phyloP scores from a whole-genome alignment of 192 early-diverging fungal species.

The Dissophora globulifera region DNA sequence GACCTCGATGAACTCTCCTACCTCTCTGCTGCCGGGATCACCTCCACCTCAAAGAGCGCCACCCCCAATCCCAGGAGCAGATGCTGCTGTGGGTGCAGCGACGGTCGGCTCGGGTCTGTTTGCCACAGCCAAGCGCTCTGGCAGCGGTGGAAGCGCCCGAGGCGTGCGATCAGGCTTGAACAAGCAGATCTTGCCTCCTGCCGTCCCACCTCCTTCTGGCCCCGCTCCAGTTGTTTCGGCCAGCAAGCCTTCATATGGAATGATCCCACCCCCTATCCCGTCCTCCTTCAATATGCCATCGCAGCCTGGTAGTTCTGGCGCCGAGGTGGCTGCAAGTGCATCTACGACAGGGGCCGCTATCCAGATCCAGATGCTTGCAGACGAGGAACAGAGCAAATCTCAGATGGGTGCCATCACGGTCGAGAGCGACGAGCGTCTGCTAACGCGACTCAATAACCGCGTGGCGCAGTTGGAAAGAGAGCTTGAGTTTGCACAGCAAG shows the following conservation, averaged over 20 bases:
- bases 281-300: slow-evolving; percentile 23
- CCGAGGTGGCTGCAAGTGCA: not conserved
- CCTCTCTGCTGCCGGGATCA: slow-evolving; percentile 30
- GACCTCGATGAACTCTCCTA: slow-evolving; percentile 12
- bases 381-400: slow-evolving; percentile 45
- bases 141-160: slow-evolving; percentile 33
- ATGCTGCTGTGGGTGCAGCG: not conserved
- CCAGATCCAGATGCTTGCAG: slow-evolving; percentile 46
- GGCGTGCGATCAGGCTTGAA: slow-evolving; percentile 43
- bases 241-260: slow-evolving; percentile 39
- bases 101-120: slow-evolving; percentile 24
- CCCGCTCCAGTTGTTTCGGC: slow-evolving; percentile 19
- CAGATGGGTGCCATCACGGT: slow-evolving; percentile 39
- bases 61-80: slow-evolving; percentile 26
- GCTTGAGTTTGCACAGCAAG: slow-evolving; percentile 48
- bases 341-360: slow-evolving; percentile 17
- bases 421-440: slow-evolving; percentile 33
- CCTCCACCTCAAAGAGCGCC: slow-evolving; percentile 46
- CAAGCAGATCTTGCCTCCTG: slow-evolving; percentile 38
- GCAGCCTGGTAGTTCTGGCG: not conserved
- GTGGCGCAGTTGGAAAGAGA: slow-evolving; percentile 43
- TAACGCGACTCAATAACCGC: slow-evolving; percentile 46
- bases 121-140: slow-evolving; percentile 30
- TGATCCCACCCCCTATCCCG: slow-evolving; percentile 45
- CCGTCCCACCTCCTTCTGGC: slow-evolving; percentile 19